Base-by-base conservation (phyloP, 1,284 basidiomycete genomes). In the Ceratobasidium theobromae region DNA sequence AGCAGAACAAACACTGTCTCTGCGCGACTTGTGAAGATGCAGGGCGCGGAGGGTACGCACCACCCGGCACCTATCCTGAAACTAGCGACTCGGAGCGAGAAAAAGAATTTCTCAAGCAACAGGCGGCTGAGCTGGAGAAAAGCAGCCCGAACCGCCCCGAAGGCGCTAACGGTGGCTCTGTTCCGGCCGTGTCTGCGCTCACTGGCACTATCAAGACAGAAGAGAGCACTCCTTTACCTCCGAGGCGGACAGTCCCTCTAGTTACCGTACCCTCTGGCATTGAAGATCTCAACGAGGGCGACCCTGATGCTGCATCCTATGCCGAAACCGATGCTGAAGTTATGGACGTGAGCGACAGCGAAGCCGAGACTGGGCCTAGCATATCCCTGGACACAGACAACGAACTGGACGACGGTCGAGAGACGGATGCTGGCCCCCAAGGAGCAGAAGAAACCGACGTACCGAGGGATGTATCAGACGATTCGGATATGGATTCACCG, bases 11-110 rank as follows among this genome's bases (percentile, higher is more conserved):
- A 9, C 87, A 92, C 73, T 96, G 93, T 76, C 82, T 96, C 46
- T 96, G 93, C 74, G 87, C 90, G 75, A 94, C 90, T 1, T 96
- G 93, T 78, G 93, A 95, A 78, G 83, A 82, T 76, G 84, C 79
- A 41, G 84, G 85, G 9, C 78, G 81, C 48, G 93, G 93, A 28
- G 91, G 89, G 33, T 93, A 91, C 73, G 82, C 83, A 12, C 85
- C 82, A 60, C 82, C 81, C 67, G 77, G 79, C 46, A 76, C 75
- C 14, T 82, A 68, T 53, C 60, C 65, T 32, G 67, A 68, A 52
- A 64, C 58, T n/a, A 64, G 58, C 33, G 58, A 64, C 38, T 64
- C 58, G 27, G 58, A 64, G 48, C 58, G 58, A 18, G 58, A 64
- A 25, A 64, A 64, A 38, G 58, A 64, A 30, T 51, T 41, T 32